A percentile compares a stretch with the other conserved stretches of the same genome.
Evolutionary conservation across 1,284 basidiomycete genomes (phyloP).

Genomic region (Trichosporon coremiiforme): DNA sequence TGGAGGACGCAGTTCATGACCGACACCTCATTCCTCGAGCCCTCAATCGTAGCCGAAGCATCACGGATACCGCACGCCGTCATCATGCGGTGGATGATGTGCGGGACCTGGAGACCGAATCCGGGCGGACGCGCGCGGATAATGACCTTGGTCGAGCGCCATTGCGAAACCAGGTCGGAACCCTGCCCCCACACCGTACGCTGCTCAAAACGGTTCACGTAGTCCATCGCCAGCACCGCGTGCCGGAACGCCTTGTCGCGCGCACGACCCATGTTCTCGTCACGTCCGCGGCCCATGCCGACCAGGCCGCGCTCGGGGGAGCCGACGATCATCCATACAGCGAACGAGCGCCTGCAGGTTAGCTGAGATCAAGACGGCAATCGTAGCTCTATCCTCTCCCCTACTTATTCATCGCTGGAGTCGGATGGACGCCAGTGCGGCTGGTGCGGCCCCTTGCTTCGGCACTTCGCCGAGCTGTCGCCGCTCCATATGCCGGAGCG

Average conservation of each 20-base stretch:
- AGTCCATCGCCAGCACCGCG: slow-evolving; percentile 70
- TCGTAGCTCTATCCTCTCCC: too few relatives aligned
- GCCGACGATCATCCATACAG: slow-evolving; percentile 72
- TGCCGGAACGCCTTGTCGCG: slow-evolving; percentile 68
- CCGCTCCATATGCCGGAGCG: too few relatives aligned
- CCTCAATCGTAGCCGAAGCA: slow-evolving; percentile 89
- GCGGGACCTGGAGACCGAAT: slow-evolving; percentile 88
- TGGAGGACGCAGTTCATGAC: slow-evolving; percentile 59
- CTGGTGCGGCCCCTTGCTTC: too few relatives aligned
- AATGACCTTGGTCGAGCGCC: slow-evolving; percentile 80
- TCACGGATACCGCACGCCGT: slow-evolving; percentile 94
- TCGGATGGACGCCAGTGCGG: too few relatives aligned
- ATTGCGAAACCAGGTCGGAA: slow-evolving; percentile 73
- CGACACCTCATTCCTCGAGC: slow-evolving; percentile 77
- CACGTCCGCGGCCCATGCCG: slow-evolving; percentile 86
- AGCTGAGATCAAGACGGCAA: neutral
- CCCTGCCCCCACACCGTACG: slow-evolving; percentile 76
- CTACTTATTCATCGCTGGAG: too few relatives aligned
- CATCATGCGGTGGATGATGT: slow-evolving; percentile 79
- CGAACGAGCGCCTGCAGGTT: slow-evolving; percentile 22
- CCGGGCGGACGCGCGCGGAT: slow-evolving; percentile 85
- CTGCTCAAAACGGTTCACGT: slow-evolving; percentile 82
- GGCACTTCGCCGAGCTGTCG: too few relatives aligned
- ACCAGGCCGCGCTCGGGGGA: slow-evolving; percentile 83
- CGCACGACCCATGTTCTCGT: slow-evolving; percentile 63